A percentile compares a stretch with the other conserved stretches of the same genome.
Evolutionary conservation across 225 moss, liverwort and hornwort species (phyloP).

Genomic region (Asterella californica): DNA sequence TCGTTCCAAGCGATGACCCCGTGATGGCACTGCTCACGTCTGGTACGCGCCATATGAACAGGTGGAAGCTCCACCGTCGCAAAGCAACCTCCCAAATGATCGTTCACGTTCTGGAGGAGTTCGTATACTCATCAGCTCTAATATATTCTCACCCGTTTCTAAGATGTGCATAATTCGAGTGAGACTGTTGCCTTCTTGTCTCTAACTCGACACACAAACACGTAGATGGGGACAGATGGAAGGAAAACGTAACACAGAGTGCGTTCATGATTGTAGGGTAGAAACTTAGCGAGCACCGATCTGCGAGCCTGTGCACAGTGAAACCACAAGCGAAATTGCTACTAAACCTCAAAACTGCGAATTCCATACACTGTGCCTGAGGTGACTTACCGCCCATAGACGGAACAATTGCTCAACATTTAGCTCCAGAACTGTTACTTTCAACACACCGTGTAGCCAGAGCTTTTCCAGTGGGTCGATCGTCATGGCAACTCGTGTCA

Average conservation of each 20-base stretch:
- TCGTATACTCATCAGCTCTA: neutral
- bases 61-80: slow-evolving; percentile 65
- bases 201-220: too few relatives aligned
- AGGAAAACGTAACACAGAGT: neutral
- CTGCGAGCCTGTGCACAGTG: neutral
- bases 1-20: slow-evolving; percentile 58
- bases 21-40: slow-evolving; percentile 45
- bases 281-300: too few relatives aligned
- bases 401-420: slow-evolving; percentile 26
- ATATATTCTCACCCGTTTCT: neutral
- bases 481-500: neutral
- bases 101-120: slow-evolving; percentile 55
- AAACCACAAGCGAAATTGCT: neutral
- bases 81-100: slow-evolving; percentile 57
- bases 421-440: slow-evolving; percentile 59
- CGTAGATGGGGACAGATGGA: neutral
- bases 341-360: neutral
- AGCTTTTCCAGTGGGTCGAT: neutral
- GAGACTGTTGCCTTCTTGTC: neutral
- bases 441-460: slow-evolving; percentile 63
- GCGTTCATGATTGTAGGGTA: neutral
- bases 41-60: slow-evolving; percentile 60
- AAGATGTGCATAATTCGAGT: neutral
- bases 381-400: slow-evolving; percentile 35
- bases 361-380: neutral